Percentiles rank a stretch among this genome's conserved stretches.
These are phyloP conservation scores for Phyllosticta capitalensis DNA, from an alignment of 2,329 filamentous ascomycete genomes.

Conservation along the genomic window DNA sequence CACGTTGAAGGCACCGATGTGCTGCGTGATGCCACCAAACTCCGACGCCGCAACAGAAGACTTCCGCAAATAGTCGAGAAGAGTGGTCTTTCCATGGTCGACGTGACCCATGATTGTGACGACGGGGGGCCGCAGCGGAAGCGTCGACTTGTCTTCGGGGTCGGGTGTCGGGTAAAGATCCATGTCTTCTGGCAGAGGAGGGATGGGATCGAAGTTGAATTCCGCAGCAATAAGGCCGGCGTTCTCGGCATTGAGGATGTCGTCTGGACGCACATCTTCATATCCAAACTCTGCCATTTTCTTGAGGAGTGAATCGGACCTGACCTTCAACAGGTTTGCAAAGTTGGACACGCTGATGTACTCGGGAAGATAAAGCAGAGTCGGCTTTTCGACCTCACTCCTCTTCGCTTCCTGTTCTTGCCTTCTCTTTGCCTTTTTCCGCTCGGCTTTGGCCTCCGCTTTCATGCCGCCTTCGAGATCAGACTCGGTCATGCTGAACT, in stretches of 20 bases:
- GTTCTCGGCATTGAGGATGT: slow-evolving; percentile 82
- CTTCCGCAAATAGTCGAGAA: slow-evolving; percentile 86
- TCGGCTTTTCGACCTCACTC: slow-evolving; percentile 20
- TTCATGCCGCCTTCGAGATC: slow-evolving; percentile 3
- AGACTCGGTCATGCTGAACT: slow-evolving; percentile 10
- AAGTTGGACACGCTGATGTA: slow-evolving; percentile 84
- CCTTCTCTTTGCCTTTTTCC: slow-evolving; percentile 20
- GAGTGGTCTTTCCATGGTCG: slow-evolving; percentile 95
- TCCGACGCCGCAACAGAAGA: slow-evolving; percentile 85
- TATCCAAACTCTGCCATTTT: slow-evolving; percentile 83
- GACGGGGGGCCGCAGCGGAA: slow-evolving; percentile 76
- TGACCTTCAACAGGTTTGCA: slow-evolving; percentile 63
- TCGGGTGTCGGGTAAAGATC: slow-evolving; percentile 61
- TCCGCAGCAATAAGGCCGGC: slow-evolving; percentile 85
- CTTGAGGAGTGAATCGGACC: slow-evolving; percentile 58
- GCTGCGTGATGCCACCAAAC: slow-evolving; percentile 94
- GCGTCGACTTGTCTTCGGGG: slow-evolving; percentile 51
- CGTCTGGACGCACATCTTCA: slow-evolving; percentile 70
- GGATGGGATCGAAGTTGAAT: slow-evolving; percentile 80
- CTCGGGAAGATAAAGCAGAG: slow-evolving; percentile 67
- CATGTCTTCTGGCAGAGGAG: slow-evolving; percentile 52
- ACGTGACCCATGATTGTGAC: slow-evolving; percentile 99
- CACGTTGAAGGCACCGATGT: slow-evolving; percentile 96
- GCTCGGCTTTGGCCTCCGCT: slow-evolving; percentile 23
- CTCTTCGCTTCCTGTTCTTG: neutral